Percentiles rank a stretch among this genome's conserved stretches.
phyloP scores from a whole-genome alignment of 306 rosid genomes.

The Hippophae gyantsensis region DNA sequence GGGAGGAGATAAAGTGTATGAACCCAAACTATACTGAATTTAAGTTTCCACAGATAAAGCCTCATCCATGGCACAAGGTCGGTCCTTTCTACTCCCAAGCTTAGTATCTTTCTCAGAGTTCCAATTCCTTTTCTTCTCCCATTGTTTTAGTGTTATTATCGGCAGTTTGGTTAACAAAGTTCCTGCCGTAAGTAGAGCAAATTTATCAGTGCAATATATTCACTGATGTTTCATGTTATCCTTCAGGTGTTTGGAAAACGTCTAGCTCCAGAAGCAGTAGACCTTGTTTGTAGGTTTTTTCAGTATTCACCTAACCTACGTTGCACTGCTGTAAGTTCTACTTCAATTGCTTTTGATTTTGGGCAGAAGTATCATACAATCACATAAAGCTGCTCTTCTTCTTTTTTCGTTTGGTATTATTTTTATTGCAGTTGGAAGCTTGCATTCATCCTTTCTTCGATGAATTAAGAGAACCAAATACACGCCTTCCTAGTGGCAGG shows the following conservation, averaged over 20 bases:
- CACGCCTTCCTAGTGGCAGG: slow-evolving; percentile 96
- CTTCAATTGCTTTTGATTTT: slow-evolving; percentile 4
- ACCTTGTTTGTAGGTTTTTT: slow-evolving; percentile 94
- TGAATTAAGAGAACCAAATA: slow-evolving; percentile 85
- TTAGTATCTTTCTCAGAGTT: background rate
- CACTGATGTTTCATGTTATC: slow-evolving; percentile 12
- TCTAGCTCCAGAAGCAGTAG: slow-evolving; percentile 97
- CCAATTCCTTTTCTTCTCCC: background rate
- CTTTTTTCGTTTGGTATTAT: slow-evolving; percentile 3
- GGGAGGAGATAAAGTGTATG: slow-evolving; percentile 99
- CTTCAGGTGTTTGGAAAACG: slow-evolving; percentile 93
- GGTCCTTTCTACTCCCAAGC: slow-evolving; percentile 1
- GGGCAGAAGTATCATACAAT: background rate
- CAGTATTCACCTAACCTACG: slow-evolving; percentile 98
- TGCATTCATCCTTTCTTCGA: slow-evolving; percentile 98
- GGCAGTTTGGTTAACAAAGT: too few species aligned
- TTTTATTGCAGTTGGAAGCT: slow-evolving; percentile 77
- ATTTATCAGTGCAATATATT: background rate
- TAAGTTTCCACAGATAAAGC: slow-evolving; percentile 97
- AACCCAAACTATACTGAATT: slow-evolving; percentile 96
- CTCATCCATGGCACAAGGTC: slow-evolving; percentile 99
- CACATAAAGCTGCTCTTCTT: background rate
- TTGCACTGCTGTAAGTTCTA: slow-evolving; percentile 83
- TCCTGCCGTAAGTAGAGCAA: background rate
- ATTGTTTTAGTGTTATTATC: background rate